Percentiles rank a stretch among this genome's conserved stretches.
These are phyloP conservation scores for Hypoxylon sp. DNA, from an alignment of 2,329 filamentous ascomycete genomes.

Conservation along the genomic window DNA sequence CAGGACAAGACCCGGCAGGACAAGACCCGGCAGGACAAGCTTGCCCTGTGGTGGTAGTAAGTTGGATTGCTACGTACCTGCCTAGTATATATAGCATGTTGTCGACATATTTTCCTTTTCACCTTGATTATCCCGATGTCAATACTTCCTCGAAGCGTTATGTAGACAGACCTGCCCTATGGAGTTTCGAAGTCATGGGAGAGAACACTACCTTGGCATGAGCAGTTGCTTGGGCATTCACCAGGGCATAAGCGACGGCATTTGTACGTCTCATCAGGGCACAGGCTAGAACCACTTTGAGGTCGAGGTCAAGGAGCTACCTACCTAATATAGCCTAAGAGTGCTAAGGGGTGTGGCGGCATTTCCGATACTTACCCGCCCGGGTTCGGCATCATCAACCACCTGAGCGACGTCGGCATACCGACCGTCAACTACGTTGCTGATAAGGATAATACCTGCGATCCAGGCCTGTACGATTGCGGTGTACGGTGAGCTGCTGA, in stretches of 20 bases:
- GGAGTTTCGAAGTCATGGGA: too few species aligned
- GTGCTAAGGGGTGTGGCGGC: conserved; percentile 5
- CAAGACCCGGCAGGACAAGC: too few species aligned
- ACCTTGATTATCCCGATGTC: too few species aligned
- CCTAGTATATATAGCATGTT: too few species aligned
- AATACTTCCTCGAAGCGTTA: too few species aligned
- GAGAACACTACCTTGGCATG: too few species aligned
- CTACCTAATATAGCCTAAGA: conserved; percentile 1
- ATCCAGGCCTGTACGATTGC: conserved; percentile 12
- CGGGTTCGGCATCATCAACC: neutral
- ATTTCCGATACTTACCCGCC: conserved; percentile 4
- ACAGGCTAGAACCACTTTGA: conserved; percentile 7
- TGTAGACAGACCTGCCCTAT: too few species aligned
- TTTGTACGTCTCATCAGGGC: conserved; percentile 6
- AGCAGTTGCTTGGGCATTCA: conserved; percentile 1
- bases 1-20: too few species aligned
- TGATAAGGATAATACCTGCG: conserved; percentile 12
- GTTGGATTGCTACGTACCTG: too few species aligned
- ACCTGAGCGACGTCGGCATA: neutral
- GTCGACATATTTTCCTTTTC: too few species aligned
- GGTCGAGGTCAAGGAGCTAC: conserved; percentile 12
- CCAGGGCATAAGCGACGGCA: conserved; percentile 10
- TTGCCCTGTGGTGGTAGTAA: too few species aligned
- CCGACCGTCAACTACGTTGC: conserved; percentile 12
- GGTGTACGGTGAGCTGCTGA: conserved; percentile 11